These are phyloP conservation scores for Dactylonectria macrodidyma DNA, from an alignment of 2,329 filamentous ascomycete genomes.

Conservation along the genomic window DNA sequence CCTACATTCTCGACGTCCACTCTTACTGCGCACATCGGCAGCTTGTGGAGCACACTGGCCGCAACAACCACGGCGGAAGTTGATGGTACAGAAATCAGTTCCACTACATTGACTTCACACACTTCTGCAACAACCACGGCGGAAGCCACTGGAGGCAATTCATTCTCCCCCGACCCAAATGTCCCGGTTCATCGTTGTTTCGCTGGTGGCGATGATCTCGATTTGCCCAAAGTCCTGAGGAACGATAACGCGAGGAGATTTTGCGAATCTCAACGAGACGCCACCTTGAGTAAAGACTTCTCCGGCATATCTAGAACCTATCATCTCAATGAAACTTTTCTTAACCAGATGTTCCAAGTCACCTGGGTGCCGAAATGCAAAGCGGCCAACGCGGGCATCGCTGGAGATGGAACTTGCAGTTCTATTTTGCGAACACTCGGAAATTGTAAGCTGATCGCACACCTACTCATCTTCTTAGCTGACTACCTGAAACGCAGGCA, in stretches of 20 bases:
- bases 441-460: conserved; percentile 3
- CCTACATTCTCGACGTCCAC: background rate
- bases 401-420: background rate
- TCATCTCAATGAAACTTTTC: background rate
- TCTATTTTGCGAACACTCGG: background rate
- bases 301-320: background rate
- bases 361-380: background rate
- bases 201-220: background rate
- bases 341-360: background rate
- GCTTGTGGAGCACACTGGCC: background rate
- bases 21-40: background rate
- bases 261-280: background rate
- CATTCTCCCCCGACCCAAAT: background rate
- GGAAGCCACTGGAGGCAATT: background rate
- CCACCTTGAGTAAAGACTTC: background rate
- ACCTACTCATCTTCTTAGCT: background rate
- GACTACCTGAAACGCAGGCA: background rate
- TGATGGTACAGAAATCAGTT: background rate
- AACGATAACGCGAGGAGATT: background rate
- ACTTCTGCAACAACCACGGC: background rate
- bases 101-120: background rate
- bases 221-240: background rate
- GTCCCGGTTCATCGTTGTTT: background rate
- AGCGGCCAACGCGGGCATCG: background rate
- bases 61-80: background rate